These are phyloP conservation scores for Cicer pinnatifidum DNA, from an alignment of 306 rosid genomes.

Conservation along the genomic window DNA sequence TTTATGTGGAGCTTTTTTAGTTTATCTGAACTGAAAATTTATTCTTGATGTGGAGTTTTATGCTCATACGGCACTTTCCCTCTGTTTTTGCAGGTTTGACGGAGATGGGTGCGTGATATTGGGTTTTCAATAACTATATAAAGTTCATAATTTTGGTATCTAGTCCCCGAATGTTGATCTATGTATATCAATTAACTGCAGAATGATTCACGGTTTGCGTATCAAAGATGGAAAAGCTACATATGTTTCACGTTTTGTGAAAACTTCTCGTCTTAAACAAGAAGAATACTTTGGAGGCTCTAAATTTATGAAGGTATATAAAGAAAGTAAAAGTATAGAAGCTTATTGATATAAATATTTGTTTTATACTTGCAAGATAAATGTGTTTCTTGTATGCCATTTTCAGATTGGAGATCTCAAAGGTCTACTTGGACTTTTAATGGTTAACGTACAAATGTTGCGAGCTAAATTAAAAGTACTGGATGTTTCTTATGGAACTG, in stretches of 20 bases:
- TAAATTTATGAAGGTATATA: conserved; percentile 81
- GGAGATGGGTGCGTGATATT: conserved; percentile 85
- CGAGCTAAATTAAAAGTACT: conserved; percentile 79
- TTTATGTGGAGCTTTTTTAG: conserved; percentile 1
- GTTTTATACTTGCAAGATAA: conserved; percentile 33
- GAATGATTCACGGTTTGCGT: conserved; percentile 96
- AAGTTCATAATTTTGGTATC: conserved; percentile 26
- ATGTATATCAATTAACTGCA: conserved; percentile 47
- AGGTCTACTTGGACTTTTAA: conserved; percentile 77
- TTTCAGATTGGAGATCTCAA: conserved; percentile 91
- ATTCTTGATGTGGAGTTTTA: conserved; percentile 30
- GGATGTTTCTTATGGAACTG: conserved; percentile 73
- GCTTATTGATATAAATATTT: conserved; percentile 23
- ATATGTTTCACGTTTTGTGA: conserved; percentile 83
- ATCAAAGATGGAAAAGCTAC: conserved; percentile 93
- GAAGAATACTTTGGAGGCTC: conserved; percentile 86
- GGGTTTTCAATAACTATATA: background rate
- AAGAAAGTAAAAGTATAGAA: conserved; percentile 27
- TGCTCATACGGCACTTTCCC: conserved; percentile 45
- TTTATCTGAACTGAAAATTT: conserved; percentile 20
- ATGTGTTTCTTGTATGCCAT: conserved; percentile 23
- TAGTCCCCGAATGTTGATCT: conserved; percentile 27
- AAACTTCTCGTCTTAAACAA: conserved; percentile 87
- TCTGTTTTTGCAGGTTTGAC: conserved; percentile 79
- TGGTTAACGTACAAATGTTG: conserved; percentile 78